Evolutionary conservation across 2,329 filamentous ascomycete species (phyloP), one percentile per base, ranked within the genome.

Genomic region (Pyricularia sp.): DNA sequence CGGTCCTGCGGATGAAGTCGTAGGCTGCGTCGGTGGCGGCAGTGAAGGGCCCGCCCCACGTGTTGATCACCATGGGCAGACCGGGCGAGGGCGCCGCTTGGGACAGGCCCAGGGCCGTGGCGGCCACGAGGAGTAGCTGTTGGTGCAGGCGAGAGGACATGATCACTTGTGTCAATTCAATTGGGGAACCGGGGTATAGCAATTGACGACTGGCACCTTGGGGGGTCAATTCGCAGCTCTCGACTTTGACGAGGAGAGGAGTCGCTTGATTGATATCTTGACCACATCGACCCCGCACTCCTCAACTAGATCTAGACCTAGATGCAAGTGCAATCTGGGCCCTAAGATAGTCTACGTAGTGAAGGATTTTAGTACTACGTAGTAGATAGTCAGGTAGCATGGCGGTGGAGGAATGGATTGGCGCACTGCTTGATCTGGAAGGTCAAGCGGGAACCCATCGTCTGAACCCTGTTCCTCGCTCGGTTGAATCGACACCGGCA

Each of bases 1-100:
- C 70, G 64, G 59, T 67, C 12, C 55, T 71, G 68, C 61, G 25
- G 50, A 85, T 77, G 11, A 79, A 72, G 23, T 75, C 69, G 71
- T 81, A 85, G 2, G 84, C 84, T 6, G 82, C 81, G 73, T 85
- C 81, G 1, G 84, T 86, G 26, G 84, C 84, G 1, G 78, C 79
- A 3, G 79, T 83, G 72, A 86, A 86, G 26, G 81, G 76, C 0
- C 83, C 84, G 63, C 81, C 81, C 84, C 84, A 86, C 7, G 84
- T 86, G 74, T 86, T 86, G 71, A 86, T 80, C 14, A 84, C 79
- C 71, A 86, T 77, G 3, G 84, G 84, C 6, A 84, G 74, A 6
- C 79, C 78, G 1, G 81, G 79, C 0, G 80, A 78, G 23, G 74
- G 70, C 9, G 66, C 66, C 17, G 66, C 65, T 36, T 50, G 64